Percentiles rank a stretch among this genome's conserved stretches.
Conservation (phyloP, 208 protist species). For the Angomonas ambiguus region DNA sequence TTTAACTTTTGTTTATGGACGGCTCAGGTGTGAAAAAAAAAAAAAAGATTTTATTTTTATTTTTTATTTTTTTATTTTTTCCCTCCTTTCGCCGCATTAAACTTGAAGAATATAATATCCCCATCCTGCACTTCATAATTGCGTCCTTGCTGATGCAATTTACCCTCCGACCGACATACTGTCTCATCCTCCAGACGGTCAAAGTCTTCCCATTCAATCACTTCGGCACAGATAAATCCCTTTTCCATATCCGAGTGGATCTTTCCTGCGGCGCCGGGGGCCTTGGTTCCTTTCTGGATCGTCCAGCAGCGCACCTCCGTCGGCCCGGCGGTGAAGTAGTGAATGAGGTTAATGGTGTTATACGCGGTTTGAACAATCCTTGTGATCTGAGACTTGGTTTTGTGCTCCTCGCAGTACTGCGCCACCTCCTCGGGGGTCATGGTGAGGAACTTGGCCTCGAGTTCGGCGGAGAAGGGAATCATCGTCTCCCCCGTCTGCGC, state of each 20-base stretch:
- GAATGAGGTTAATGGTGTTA: constrained; percentile 94
- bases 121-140: constrained; percentile 98
- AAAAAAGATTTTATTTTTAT: neutral
- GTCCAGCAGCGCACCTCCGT: constrained; percentile 99
- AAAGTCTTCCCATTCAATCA: constrained; percentile 97
- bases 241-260: constrained; percentile 99
- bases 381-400: constrained; percentile 82
- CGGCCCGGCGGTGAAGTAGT: constrained; percentile 94
- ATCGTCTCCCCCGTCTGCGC: constrained; percentile 92
- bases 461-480: constrained; percentile 95
- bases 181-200: constrained; percentile 94
- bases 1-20: neutral
- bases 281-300: constrained; percentile 93
- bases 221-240: constrained; percentile 95
- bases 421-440: constrained; percentile 75
- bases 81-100: constrained; percentile 89
- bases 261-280: constrained; percentile 96
- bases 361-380: constrained; percentile 97
- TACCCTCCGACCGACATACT: constrained; percentile 92
- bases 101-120: constrained; percentile 99
- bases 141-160: constrained; percentile 95
- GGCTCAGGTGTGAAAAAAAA: neutral
- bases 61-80: constrained; percentile 28
- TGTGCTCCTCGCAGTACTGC: constrained; percentile 76
- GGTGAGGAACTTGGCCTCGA: constrained; percentile 84